A percentile compares a stretch with the other conserved stretches of the same genome.
These are phyloP conservation scores for Picochlorum sp. DNA, from an alignment of 139 green algal genomes.

Conservation along the genomic window DNA sequence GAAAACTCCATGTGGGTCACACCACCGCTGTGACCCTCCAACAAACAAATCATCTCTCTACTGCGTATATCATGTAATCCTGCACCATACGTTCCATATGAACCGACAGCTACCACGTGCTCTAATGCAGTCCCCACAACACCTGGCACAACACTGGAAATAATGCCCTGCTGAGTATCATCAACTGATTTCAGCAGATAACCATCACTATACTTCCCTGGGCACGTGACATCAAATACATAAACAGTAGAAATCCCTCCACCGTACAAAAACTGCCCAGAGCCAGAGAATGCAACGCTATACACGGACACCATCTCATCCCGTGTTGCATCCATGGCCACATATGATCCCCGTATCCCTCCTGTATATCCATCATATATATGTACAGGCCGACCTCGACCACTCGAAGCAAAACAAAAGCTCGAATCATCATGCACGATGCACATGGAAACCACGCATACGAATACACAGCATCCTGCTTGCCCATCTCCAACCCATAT, in stretches of 20 bases:
- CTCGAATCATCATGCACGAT: conserved; percentile 41
- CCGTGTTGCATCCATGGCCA: conserved; percentile 62
- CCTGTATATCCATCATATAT: conserved; percentile 73
- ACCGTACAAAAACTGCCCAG: conserved; percentile 40
- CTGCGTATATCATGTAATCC: conserved; percentile 47
- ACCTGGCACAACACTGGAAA: too few species aligned
- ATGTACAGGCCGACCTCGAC: conserved; percentile 67
- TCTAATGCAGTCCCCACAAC: too few species aligned
- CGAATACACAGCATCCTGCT: conserved; percentile 55
- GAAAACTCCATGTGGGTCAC: conserved; percentile 72
- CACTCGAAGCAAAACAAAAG: conserved; percentile 70
- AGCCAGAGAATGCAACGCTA: conserved; percentile 57
- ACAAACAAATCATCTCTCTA: conserved; percentile 44
- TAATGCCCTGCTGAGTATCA: too few species aligned
- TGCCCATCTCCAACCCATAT: background rate
- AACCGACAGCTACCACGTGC: conserved; percentile 62
- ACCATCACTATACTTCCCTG: conserved; percentile 42
- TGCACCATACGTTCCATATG: conserved; percentile 54
- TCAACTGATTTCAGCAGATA: too few species aligned
- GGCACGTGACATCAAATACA: conserved; percentile 57
- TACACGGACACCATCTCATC: conserved; percentile 76
- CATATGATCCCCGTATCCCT: conserved; percentile 56
- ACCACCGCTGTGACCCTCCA: conserved; percentile 64
- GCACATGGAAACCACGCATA: conserved; percentile 65
- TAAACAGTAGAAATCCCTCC: conserved; percentile 57